A percentile compares a stretch with the other conserved stretches of the same genome.
Evolutionary conservation across 2,329 filamentous ascomycete species (phyloP).

Genomic region (Biscogniauxia marginata): DNA sequence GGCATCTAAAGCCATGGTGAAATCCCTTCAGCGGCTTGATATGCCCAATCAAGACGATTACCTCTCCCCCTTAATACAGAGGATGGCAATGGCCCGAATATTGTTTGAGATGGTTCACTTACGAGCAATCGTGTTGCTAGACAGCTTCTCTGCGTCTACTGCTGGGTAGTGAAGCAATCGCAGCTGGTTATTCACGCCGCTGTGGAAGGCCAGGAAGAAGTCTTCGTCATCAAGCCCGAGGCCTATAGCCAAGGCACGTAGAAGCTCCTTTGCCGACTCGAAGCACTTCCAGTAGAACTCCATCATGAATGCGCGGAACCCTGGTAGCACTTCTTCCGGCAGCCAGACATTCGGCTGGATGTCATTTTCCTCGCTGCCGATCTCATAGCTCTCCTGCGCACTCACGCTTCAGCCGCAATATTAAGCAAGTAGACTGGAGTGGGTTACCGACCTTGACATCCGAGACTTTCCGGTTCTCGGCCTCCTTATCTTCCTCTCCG

Average conservation of each 20-base stretch:
- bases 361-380: slow-evolving; percentile 45
- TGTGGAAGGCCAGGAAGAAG: slow-evolving; percentile 48
- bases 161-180: slow-evolving; percentile 59
- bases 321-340: slow-evolving; percentile 42
- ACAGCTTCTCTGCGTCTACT: slow-evolving; percentile 42
- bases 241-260: slow-evolving; percentile 45
- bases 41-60: background rate
- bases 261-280: slow-evolving; percentile 40
- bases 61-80: background rate
- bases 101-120: background rate
- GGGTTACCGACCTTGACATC: slow-evolving; percentile 47
- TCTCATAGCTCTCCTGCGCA: slow-evolving; percentile 50
- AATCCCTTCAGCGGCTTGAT: background rate
- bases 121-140: slow-evolving; percentile 42
- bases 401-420: slow-evolving; percentile 1
- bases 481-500: slow-evolving; percentile 39
- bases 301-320: slow-evolving; percentile 47
- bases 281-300: slow-evolving; percentile 50
- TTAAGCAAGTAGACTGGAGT: background rate
- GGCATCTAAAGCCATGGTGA: background rate
- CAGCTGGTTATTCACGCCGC: slow-evolving; percentile 57
- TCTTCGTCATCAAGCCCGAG: slow-evolving; percentile 45
- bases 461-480: slow-evolving; percentile 43
- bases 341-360: slow-evolving; percentile 51
- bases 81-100: background rate